Evolutionary conservation across 148 eudicot genomes (phyloP).

Genomic region (Cornus florida): DNA sequence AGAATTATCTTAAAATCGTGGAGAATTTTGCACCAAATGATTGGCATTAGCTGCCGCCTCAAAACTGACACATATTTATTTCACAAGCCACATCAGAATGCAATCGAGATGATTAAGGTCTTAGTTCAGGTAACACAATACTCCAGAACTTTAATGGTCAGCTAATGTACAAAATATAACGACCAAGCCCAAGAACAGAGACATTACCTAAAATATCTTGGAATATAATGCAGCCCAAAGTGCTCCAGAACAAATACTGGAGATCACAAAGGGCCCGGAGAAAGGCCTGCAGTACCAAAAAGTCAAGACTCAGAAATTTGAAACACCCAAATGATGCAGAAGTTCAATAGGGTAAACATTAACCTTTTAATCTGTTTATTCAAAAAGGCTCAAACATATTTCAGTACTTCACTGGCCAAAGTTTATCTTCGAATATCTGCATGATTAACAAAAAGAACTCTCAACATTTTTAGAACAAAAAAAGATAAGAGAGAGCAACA

Average conservation of each 20-base stretch:
- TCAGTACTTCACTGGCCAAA: conserved; percentile 73
- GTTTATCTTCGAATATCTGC: conserved; percentile 95
- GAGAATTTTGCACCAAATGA: too few relatives aligned
- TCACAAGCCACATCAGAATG: not conserved
- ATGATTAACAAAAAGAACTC: not conserved
- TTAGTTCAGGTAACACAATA: not conserved
- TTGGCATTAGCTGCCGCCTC: not conserved
- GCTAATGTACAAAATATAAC: not conserved
- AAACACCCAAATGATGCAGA: conserved; percentile 32
- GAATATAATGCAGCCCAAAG: conserved; percentile 60
- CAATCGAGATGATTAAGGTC: not conserved
- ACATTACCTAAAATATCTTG: conserved; percentile 55
- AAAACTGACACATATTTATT: not conserved
- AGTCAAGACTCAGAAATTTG: conserved; percentile 30
- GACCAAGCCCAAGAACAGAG: not conserved
- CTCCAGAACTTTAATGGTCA: not conserved
- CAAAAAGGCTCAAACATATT: conserved; percentile 24
- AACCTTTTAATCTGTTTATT: conserved; percentile 35
- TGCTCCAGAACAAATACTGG: conserved; percentile 52
- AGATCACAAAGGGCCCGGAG: conserved; percentile 62
- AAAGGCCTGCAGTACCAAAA: conserved; percentile 51
- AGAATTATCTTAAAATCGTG: too few relatives aligned
- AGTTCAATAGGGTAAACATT: conserved; percentile 15
- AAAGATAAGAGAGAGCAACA: not conserved
- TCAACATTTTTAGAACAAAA: not conserved